These are phyloP conservation scores for Diplotaxis tenuifolia DNA, from an alignment of 345 rosid species.

Conservation along the genomic window DNA sequence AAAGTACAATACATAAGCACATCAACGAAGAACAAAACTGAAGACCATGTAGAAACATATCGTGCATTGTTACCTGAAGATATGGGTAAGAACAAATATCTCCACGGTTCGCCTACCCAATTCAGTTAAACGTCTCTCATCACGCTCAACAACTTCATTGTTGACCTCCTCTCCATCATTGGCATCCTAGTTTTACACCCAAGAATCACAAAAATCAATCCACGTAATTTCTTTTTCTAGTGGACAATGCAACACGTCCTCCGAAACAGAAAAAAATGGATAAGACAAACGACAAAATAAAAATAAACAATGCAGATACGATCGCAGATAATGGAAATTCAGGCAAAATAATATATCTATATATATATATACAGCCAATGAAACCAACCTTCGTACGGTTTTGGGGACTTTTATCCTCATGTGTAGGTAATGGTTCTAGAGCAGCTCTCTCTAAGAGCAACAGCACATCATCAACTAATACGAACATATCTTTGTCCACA, in stretches of 20 bases:
- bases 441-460: slow-evolving; percentile 80
- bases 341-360: not conserved
- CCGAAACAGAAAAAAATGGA: not conserved
- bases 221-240: not conserved
- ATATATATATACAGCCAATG: not conserved
- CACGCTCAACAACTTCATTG: slow-evolving; percentile 77
- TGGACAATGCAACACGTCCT: slow-evolving; percentile 4
- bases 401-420: slow-evolving; percentile 90
- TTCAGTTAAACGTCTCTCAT: slow-evolving; percentile 90
- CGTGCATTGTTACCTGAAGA: slow-evolving; percentile 62
- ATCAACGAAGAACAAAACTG: not conserved
- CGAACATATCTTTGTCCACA: slow-evolving; percentile 77
- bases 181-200: slow-evolving; percentile 57
- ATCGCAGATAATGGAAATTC: not conserved
- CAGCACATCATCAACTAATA: slow-evolving; percentile 88
- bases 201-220: slow-evolving; percentile 11
- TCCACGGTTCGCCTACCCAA: slow-evolving; percentile 94
- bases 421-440: slow-evolving; percentile 83
- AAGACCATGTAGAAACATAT: not conserved
- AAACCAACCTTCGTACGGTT: slow-evolving; percentile 80
- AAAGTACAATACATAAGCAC: slow-evolving; percentile 10
- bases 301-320: not conserved
- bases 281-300: not conserved
- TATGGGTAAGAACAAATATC: slow-evolving; percentile 88
- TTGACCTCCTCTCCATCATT: slow-evolving; percentile 80